Base-by-base conservation (phyloP, 768 basidiomycete genomes). In the Suillus ampliporus region DNA sequence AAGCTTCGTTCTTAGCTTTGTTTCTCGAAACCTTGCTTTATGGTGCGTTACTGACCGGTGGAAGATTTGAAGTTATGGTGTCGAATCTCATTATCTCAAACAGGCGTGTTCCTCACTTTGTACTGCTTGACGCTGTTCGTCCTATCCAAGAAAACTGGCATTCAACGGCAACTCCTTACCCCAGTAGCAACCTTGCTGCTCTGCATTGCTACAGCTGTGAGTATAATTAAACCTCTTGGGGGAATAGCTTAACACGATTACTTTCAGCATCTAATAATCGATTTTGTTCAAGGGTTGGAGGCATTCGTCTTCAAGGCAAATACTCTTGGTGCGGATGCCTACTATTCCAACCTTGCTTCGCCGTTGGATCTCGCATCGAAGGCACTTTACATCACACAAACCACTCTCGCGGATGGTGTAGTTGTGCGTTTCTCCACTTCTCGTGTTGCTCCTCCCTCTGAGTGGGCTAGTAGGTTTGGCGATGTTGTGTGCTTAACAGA, bases 201-300 rank as follows among this genome's bases (percentile, higher is more conserved):
- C 31, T 51, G 50, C 13, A 31, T 51, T 51, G 50, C 50, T 31
- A 51, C 50, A 51, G 50, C 28, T 31, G 50, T 51, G 50, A 51
- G 50, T 51, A 3, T 31, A 13, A 13, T 31, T 5, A n/a, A 51
- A 31, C 28, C 28, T 34, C 19, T n/a, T 3, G 19, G 10, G 11
- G 11, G 11, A n/a, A 13, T 51, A 13, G 28, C 50, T 51, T 19
- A 31, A 34, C 19, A 51, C 2, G 19, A 10, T 51, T 5, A 4
- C 11, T 11, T 19, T 51, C 19, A 51, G 50, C 50, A 51, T 51
- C 28, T 51, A 13, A 5, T n/a, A 1, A 51, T 51, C 10, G 50
- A 51, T 31, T 51, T 51, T 6, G 19, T 51, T 51, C 50, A 28
- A 51, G 50, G 19, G 6, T 31, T 51, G 13, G 50, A 51, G 19